A percentile compares a stretch with the other conserved stretches of the same genome.
Evolutionary conservation across 768 basidiomycete genomes (phyloP).

Genomic region (Symmetrospora coprosmae): DNA sequence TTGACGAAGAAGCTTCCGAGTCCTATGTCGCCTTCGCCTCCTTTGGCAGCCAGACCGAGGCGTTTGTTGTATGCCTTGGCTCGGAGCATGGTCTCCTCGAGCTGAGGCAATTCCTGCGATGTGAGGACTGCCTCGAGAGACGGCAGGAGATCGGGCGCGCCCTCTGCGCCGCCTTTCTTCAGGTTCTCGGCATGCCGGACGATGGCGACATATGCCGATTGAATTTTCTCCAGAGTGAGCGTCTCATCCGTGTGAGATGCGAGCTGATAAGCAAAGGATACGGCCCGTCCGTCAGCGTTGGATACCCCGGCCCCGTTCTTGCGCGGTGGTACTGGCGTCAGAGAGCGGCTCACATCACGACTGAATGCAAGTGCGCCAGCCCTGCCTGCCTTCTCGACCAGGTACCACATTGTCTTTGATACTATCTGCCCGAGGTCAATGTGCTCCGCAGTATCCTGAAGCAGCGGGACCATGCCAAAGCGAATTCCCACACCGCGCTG

Average conservation of each 20-base stretch:
- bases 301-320: not conserved
- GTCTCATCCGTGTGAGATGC: no score
- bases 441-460: conserved; percentile 43
- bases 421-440: no score
- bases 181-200: no score
- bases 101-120: not conserved
- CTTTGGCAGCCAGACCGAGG: conserved; percentile 44
- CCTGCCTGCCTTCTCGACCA: conserved; percentile 51
- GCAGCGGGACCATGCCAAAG: conserved; percentile 69
- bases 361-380: conserved; percentile 53
- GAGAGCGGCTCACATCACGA: conserved; percentile 40
- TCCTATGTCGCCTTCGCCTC: conserved; percentile 27
- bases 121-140: no score
- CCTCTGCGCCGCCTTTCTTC: no score
- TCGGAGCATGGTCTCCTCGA: conserved; percentile 40
- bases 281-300: not conserved
- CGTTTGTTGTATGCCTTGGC: conserved; percentile 48
- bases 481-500: conserved; percentile 58
- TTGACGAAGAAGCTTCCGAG: conserved; percentile 71
- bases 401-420: conserved; percentile 55
- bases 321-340: not conserved
- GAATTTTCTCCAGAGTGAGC: no score
- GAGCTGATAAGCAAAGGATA: no score
- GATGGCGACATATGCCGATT: no score
- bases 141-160: no score